phyloP scores from a whole-genome alignment of 306 rosid species.

The Dryas alaskensis region DNA sequence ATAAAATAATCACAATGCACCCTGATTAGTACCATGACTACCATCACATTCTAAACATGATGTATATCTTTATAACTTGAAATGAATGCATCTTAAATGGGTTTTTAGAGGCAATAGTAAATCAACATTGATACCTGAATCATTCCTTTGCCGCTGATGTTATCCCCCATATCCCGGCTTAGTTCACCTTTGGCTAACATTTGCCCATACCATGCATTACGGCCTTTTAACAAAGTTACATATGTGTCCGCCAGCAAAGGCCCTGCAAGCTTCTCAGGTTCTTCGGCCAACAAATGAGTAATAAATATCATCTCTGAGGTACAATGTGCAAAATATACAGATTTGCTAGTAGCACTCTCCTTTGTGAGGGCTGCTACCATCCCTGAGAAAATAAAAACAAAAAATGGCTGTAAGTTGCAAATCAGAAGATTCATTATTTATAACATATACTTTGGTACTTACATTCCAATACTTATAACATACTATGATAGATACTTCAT shows the following conservation, averaged over 20 bases:
- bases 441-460: neutral
- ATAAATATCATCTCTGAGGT: conserved; percentile 94
- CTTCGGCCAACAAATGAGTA: conserved; percentile 66
- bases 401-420: conserved; percentile 12
- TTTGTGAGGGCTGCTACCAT: conserved; percentile 96
- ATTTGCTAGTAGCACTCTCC: conserved; percentile 95
- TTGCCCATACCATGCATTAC: conserved; percentile 72
- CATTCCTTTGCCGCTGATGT: conserved; percentile 93
- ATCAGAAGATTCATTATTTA: neutral
- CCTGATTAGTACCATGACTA: neutral
- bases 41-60: neutral
- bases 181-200: conserved; percentile 92
- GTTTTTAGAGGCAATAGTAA: conserved; percentile 8
- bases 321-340: conserved; percentile 90
- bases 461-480: neutral
- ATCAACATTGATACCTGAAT: conserved; percentile 59
- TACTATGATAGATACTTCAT: no score
- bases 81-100: neutral
- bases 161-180: conserved; percentile 86
- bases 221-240: conserved; percentile 84
- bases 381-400: conserved; percentile 40
- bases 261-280: conserved; percentile 95
- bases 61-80: neutral
- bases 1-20: neutral
- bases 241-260: conserved; percentile 89